These are phyloP conservation scores for Filobasidium floriforme DNA, from an alignment of 768 basidiomycete species.

Conservation along the genomic window DNA sequence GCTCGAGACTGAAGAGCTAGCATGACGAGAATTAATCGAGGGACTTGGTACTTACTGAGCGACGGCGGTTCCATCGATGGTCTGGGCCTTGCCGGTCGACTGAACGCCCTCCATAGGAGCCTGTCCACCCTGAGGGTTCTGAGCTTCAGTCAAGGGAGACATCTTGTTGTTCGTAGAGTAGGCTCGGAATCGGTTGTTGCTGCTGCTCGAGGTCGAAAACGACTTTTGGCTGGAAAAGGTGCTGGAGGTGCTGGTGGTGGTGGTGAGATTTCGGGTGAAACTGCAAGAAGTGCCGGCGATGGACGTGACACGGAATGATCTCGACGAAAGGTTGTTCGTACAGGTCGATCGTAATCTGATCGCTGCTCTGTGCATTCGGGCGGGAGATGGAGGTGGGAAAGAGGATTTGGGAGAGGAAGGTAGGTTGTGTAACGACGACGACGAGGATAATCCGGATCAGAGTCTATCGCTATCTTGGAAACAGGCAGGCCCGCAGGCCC, in stretches of 20 bases:
- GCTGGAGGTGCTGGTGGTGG: neutral
- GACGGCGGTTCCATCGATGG: conserved; percentile 76
- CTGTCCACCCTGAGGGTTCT: conserved; percentile 18
- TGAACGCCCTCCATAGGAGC: conserved; percentile 24
- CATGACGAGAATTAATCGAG: neutral
- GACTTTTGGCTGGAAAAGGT: neutral
- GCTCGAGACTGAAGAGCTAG: neutral
- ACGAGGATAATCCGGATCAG: no score
- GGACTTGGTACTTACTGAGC: conserved; percentile 59
- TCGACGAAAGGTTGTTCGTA: neutral
- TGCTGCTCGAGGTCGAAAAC: neutral
- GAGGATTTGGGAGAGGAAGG: no score
- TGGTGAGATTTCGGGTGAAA: neutral
- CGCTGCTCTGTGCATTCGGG: conserved; percentile 7
- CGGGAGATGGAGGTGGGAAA: neutral
- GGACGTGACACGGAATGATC: neutral
- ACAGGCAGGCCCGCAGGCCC: no score
- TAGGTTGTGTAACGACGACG: neutral
- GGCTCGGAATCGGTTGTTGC: neutral
- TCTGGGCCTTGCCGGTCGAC: conserved; percentile 43
- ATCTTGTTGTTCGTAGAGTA: conserved; percentile 12
- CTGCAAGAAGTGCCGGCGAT: neutral
- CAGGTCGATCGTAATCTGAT: conserved; percentile 4
- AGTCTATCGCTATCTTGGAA: no score
- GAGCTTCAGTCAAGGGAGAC: conserved; percentile 19